Evolutionary conservation across 768 basidiomycete species (phyloP).

Genomic region (Tephrocybe sp.): DNA sequence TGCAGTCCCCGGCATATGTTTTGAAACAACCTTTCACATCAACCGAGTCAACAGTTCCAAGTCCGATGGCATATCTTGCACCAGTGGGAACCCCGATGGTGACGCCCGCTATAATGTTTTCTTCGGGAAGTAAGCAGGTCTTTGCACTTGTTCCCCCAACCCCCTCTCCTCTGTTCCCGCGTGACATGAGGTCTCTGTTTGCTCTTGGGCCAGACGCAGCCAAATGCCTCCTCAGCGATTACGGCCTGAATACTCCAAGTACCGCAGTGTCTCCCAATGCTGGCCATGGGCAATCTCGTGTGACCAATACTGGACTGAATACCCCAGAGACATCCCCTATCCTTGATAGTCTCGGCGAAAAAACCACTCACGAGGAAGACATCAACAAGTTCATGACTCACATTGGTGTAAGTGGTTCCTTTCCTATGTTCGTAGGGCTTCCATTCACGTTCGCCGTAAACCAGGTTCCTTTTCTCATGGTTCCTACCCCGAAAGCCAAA

Average conservation of each 20-base stretch:
- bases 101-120: slow-evolving; percentile 1
- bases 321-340: slow-evolving; percentile 10
- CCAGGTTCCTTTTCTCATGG: slow-evolving; percentile 42
- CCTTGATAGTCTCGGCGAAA: too few relatives aligned
- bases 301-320: slow-evolving; percentile 8
- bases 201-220: slow-evolving; percentile 41
- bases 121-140: slow-evolving; percentile 6
- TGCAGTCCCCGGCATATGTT: slow-evolving; percentile 41
- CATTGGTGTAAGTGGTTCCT: slow-evolving; percentile 47
- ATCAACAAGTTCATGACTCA: slow-evolving; percentile 47
- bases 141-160: slow-evolving; percentile 29
- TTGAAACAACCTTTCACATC: slow-evolving; percentile 19
- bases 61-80: slow-evolving; percentile 28
- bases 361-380: slow-evolving; percentile 33
- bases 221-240: slow-evolving; percentile 41
- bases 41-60: slow-evolving; percentile 22
- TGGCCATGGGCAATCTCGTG: slow-evolving; percentile 13
- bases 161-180: slow-evolving; percentile 47
- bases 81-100: slow-evolving; percentile 19
- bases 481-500: slow-evolving; percentile 36
- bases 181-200: slow-evolving; percentile 45
- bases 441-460: not conserved
- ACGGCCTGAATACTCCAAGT: slow-evolving; percentile 36
- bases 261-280: slow-evolving; percentile 26
- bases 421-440: slow-evolving; percentile 1